A percentile compares a stretch with the other conserved stretches of the same genome.
Evolutionary conservation across 2,329 filamentous ascomycete species (phyloP).

Genomic region (Samsoniella hepiali): DNA sequence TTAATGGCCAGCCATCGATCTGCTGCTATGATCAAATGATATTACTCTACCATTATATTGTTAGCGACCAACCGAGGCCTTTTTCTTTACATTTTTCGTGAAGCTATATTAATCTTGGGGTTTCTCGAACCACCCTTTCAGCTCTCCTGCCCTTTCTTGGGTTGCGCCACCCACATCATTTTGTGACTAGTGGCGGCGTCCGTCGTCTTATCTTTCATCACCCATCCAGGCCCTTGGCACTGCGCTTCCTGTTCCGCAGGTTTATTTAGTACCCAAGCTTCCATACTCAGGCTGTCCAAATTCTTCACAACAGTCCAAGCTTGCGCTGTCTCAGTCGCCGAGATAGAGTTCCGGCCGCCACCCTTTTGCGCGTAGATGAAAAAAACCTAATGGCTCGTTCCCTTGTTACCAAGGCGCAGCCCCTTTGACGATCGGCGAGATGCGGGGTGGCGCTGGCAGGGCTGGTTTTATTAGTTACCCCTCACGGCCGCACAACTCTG

Average conservation of each 20-base stretch:
- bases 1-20: too few relatives aligned
- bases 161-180: too few relatives aligned
- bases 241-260: too few relatives aligned
- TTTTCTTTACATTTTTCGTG: neutral
- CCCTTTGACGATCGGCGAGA: neutral
- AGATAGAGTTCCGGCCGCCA: neutral
- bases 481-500: neutral
- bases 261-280: too few relatives aligned
- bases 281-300: too few relatives aligned
- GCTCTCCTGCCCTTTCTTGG: too few relatives aligned
- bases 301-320: neutral
- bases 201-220: too few relatives aligned
- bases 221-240: too few relatives aligned
- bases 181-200: too few relatives aligned
- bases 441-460: neutral
- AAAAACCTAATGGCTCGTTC: neutral
- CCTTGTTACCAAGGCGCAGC: neutral
- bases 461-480: neutral
- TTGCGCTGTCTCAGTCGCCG: neutral
- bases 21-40: too few relatives aligned
- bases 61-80: neutral
- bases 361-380: neutral
- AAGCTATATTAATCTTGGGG: too few relatives aligned
- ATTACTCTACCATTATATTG: neutral
- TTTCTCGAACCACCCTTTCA: too few relatives aligned